phyloP scores from a whole-genome alignment of 2,329 filamentous ascomycete genomes.

The Fusarium sterilihyphosum region DNA sequence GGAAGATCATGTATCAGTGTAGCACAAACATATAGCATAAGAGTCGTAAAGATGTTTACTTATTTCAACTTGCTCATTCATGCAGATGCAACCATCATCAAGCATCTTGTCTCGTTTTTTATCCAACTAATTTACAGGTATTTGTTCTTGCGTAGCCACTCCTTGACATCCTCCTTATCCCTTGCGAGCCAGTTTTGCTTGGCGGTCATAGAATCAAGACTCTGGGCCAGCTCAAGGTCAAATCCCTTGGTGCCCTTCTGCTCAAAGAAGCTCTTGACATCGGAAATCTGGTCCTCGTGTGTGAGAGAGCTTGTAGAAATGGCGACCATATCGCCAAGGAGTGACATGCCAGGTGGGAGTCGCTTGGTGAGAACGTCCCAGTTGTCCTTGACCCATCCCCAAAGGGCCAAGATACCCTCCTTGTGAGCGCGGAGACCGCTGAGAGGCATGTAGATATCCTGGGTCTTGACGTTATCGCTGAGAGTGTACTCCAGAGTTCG shows the following conservation, averaged over 20 bases:
- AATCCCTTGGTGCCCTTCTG: slow-evolving; percentile 85
- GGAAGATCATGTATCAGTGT: too few species aligned
- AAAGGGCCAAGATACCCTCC: slow-evolving; percentile 82
- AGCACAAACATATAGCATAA: neutral
- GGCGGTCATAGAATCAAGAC: slow-evolving; percentile 82
- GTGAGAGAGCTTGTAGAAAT: slow-evolving; percentile 87
- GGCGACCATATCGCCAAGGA: slow-evolving; percentile 85
- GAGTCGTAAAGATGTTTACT: neutral
- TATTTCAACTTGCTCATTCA: neutral
- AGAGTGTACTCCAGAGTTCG: slow-evolving; percentile 80
- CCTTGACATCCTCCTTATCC: slow-evolving; percentile 76
- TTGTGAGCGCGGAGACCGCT: slow-evolving; percentile 80
- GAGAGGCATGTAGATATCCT: slow-evolving; percentile 92
- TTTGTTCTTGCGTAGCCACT: slow-evolving; percentile 58
- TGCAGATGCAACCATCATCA: neutral
- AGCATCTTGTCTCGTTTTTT: neutral
- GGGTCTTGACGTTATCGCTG: slow-evolving; percentile 86
- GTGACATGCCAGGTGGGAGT: slow-evolving; percentile 85
- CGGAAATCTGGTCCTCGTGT: slow-evolving; percentile 76
- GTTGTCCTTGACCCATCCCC: slow-evolving; percentile 84
- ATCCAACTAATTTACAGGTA: slow-evolving; percentile 37
- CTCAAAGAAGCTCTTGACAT: slow-evolving; percentile 83
- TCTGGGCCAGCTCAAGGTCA: slow-evolving; percentile 90
- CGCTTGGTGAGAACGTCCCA: slow-evolving; percentile 87
- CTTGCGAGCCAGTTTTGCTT: slow-evolving; percentile 68